Evolutionary conservation across 2,329 filamentous ascomycete genomes (phyloP).

Genomic region (Harringtonia aguacate): DNA sequence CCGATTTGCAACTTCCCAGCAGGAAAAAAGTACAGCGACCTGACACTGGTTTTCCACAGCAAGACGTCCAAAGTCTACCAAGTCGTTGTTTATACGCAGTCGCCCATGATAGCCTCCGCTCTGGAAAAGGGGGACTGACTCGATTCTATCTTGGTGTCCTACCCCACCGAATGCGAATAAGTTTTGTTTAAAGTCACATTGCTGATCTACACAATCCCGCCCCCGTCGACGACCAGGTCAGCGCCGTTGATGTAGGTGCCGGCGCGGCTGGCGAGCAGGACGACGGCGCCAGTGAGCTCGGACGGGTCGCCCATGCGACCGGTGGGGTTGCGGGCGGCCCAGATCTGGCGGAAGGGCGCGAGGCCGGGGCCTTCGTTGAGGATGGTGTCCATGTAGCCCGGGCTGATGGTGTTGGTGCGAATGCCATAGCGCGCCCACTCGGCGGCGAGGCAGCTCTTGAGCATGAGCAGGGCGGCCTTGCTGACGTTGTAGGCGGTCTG

Average conservation of each 20-base stretch:
- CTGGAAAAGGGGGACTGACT: no score
- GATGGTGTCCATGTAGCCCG: conserved; percentile 70
- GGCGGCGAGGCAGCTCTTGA: conserved; percentile 56
- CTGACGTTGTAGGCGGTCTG: conserved; percentile 63
- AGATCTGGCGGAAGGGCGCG: conserved; percentile 38
- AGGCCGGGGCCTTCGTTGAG: conserved; percentile 56
- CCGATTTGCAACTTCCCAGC: no score
- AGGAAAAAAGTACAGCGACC: no score
- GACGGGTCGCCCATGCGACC: conserved; percentile 54
- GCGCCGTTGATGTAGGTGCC: conserved; percentile 59
- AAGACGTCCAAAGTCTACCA: no score
- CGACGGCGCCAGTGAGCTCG: conserved; percentile 51
- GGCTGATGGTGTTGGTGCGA: conserved; percentile 57
- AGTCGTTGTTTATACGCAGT: no score
- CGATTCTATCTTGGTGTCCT: no score
- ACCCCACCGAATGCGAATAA: no score
- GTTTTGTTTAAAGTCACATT: no score
- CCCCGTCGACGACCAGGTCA: conserved; percentile 56
- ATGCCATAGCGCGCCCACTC: conserved; percentile 67
- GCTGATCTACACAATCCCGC: conserved; percentile 14
- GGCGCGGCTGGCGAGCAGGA: conserved; percentile 48
- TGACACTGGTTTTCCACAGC: no score
- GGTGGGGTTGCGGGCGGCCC: conserved; percentile 49
- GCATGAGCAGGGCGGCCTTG: conserved; percentile 54
- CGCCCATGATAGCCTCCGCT: no score